These are phyloP conservation scores for Eremochloa ophiuroides DNA, from an alignment of 176 grass and related monocot genomes.

Conservation along the genomic window DNA sequence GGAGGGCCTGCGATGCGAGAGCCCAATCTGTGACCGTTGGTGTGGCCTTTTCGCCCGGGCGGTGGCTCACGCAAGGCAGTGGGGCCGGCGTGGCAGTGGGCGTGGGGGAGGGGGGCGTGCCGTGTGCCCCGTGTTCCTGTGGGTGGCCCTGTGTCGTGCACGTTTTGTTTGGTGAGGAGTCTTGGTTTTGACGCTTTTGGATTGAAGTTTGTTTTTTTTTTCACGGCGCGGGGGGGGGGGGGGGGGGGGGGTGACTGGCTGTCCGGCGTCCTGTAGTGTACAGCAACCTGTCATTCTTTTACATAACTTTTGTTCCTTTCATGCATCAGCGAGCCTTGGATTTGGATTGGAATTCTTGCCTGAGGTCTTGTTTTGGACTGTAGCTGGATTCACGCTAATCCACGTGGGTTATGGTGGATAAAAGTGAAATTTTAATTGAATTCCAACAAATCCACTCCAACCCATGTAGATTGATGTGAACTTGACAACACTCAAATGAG, in stretches of 20 bases:
- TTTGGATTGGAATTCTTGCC: not conserved
- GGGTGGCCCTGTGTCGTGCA: not conserved
- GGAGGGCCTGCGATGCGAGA: too few relatives aligned
- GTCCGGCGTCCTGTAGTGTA: too few relatives aligned
- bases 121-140: not conserved
- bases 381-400: too few relatives aligned
- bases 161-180: not conserved
- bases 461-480: too few relatives aligned
- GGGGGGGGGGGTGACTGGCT: too few relatives aligned
- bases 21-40: slow-evolving; percentile 58
- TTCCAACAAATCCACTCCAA: too few relatives aligned
- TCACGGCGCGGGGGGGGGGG: too few relatives aligned
- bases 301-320: not conserved
- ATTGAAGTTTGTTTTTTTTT: not conserved
- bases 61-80: not conserved
- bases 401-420: too few relatives aligned
- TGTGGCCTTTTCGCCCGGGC: slow-evolving; percentile 62
- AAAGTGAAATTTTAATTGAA: too few relatives aligned
- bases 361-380: too few relatives aligned
- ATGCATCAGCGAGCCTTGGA: not conserved
- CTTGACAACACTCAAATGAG: too few relatives aligned
- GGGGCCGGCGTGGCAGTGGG: not conserved
- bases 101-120: not conserved
- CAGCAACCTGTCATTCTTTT: too few relatives aligned
- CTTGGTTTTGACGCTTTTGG: not conserved